Base-by-base conservation (phyloP, 2,329 filamentous ascomycete genomes). In the Aspergillus fischeri region DNA sequence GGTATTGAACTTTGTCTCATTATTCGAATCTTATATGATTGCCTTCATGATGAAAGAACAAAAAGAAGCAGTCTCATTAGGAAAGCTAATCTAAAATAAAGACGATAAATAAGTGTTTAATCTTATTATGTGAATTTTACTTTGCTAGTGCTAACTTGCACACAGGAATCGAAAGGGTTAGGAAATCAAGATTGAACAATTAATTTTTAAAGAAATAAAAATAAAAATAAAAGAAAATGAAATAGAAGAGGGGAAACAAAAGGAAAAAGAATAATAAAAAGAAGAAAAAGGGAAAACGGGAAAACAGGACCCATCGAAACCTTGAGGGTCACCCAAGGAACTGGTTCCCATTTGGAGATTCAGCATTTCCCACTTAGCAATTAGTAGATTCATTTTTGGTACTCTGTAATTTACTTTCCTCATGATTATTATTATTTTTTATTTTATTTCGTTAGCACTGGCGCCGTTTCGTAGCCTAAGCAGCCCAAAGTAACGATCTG, bases 401-500 rank as follows among this genome's bases (percentile, higher is more conserved):
- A 47, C 42, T 38, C 27, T n/a, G 45, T 28, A 49, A 52, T 51
- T 51, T 38, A 48, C 24, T 59, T 35, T 32, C 41, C 48, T 47
- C 20, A 53, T 29, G 28, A 55, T 55, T 53, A 51, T 41, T 53
- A 53, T 61, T 55, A 56, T 52, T 24, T 60, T 45, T 61, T 55
- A 56, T 52, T 24, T 60, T 45, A 24, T 45, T 45, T 60, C 57
- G 59, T 60, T 51, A 58, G 60, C 54, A 62, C 60, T 63, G 60
- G 64, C 59, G 63, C 65, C 64, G 63, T 67, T 68, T 68, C 62
- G 61, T 58, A 62, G 59, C 58, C 63, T 62, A 67, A 66, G 64
- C 66, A 55, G 59, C 58, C 61, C 60, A 66, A 62, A 65, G 66
- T 57, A 67, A 70, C 62, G 72, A 74, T 75, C 73, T 73, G 71